Conservation (phyloP, 345 rosid species). For the Euphorbia peplus region DNA sequence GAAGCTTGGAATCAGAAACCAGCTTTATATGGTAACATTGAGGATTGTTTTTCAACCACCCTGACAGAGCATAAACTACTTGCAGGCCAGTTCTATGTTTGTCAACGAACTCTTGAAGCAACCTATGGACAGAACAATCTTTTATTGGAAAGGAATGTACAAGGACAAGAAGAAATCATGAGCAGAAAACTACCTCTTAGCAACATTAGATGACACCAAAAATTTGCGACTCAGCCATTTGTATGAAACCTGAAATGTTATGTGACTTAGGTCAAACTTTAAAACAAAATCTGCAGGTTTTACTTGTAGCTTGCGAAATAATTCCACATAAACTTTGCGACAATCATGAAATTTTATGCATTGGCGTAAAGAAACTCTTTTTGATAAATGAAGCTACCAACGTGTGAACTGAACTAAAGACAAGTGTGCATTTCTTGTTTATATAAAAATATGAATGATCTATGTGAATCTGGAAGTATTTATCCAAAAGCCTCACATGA, state of each 20-base stretch:
- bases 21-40: conserved; percentile 57
- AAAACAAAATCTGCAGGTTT: not conserved
- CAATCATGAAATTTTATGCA: not conserved
- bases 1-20: conserved; percentile 60
- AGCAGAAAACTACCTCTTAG: conserved; percentile 55
- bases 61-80: conserved; percentile 72
- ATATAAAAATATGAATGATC: not conserved
- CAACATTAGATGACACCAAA: conserved; percentile 62
- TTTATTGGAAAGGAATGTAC: not conserved
- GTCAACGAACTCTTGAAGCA: conserved; percentile 76
- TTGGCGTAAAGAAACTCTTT: not conserved
- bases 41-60: conserved; percentile 71
- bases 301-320: not conserved
- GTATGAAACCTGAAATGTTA: conserved; percentile 73
- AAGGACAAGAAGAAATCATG: not conserved
- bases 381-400: not conserved
- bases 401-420: not conserved
- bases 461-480: not conserved
- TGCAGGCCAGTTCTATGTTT: conserved; percentile 51
- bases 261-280: not conserved
- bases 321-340: not conserved
- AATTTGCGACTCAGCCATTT: conserved; percentile 95
- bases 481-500: not conserved
- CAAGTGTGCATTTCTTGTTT: not conserved
- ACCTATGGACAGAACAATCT: conserved; percentile 36